Base-by-base conservation (phyloP, 768 basidiomycete genomes). In the Collybiopsis confluens region DNA sequence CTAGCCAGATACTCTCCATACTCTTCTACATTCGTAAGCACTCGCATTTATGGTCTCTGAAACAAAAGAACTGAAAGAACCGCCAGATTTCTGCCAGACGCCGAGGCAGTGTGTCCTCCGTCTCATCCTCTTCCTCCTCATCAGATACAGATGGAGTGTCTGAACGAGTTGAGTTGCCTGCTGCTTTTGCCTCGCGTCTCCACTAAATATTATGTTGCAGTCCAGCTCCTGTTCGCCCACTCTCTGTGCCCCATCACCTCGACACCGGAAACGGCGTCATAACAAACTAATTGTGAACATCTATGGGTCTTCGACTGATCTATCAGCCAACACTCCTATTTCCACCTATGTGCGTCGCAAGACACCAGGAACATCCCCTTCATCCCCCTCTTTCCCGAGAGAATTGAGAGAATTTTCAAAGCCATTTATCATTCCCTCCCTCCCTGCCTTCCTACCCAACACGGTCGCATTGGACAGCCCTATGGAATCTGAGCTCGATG, bases 311-410 rank as follows among this genome's bases (percentile, higher is more conserved):
- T 70, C 67, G 23, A 69, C 70, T 55, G 82, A 85, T 64, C 68
- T 82, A 18, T 69, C 79, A 27, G 83, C 80, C 36, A 80, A 81
- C 62, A 88, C 85, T 13, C 90, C 90, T 51, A 91, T 92, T 52
- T 92, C 90, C 24, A 78, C 80, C 36, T 91, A 86, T 55, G 84
- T 88, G 40, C 87, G 90, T 58, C 83, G 89, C 57, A 88, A 83
- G 69, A 88, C 88, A 1, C 88, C 89, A 26, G 82, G 83, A 54
- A 76, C 80, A 36, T 88, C 89, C 10, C 88, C 88, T 0, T 83
- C 81, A 15, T 81, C 83, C 1, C 80, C 86, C 11, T 79, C 79
- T 10, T 88, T 88, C 65, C 72, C 78, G 51, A 76, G 68, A 46
- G 73, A 73, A 61, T 67, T 67, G 61, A 64, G 72, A 16, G 59